A percentile compares a stretch with the other conserved stretches of the same genome.
These are phyloP conservation scores for Saprolegnia parasitica DNA, from an alignment of 352 stramenopile species.

Conservation along the genomic window DNA sequence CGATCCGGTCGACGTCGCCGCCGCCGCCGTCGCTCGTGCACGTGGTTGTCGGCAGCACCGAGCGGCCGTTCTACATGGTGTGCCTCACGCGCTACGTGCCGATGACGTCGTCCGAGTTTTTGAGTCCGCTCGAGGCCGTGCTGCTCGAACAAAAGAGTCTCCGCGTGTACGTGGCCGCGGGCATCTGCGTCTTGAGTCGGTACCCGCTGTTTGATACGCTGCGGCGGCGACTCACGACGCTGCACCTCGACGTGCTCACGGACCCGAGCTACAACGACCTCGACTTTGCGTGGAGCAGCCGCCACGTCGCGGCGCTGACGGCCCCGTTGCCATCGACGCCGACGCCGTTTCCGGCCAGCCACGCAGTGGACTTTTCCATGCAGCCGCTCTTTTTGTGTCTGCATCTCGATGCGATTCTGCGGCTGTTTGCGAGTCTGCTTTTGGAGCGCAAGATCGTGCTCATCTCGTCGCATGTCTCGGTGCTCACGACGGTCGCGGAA, in stretches of 20 bases:
- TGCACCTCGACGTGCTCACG: conserved; percentile 36
- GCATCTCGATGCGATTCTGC: conserved; percentile 63
- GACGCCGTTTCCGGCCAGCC: background rate
- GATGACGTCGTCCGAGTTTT: conserved; percentile 54
- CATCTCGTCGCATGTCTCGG: conserved; percentile 72
- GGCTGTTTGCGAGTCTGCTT: conserved; percentile 71
- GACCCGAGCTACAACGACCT: background rate
- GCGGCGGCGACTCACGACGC: conserved; percentile 56
- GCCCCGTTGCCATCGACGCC: background rate
- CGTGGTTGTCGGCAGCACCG: conserved; percentile 75
- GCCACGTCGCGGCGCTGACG: conserved; percentile 1
- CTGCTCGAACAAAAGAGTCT: conserved; percentile 77
- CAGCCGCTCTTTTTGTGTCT: conserved; percentile 77
- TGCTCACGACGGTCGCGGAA: conserved; percentile 77
- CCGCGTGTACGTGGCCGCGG: conserved; percentile 67
- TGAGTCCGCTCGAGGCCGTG: conserved; percentile 70
- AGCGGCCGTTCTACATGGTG: conserved; percentile 77
- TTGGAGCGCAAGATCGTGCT: conserved; percentile 78
- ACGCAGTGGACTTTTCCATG: conserved; percentile 60
- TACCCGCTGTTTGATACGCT: conserved; percentile 79
- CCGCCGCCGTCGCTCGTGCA: conserved; percentile 71
- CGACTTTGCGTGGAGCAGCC: background rate
- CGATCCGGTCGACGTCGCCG: conserved; percentile 35
- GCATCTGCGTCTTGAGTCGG: conserved; percentile 75
- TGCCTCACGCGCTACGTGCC: conserved; percentile 77